Evolutionary conservation across 2,329 filamentous ascomycete genomes (phyloP).

Genomic region (Clathrospora elynae): DNA sequence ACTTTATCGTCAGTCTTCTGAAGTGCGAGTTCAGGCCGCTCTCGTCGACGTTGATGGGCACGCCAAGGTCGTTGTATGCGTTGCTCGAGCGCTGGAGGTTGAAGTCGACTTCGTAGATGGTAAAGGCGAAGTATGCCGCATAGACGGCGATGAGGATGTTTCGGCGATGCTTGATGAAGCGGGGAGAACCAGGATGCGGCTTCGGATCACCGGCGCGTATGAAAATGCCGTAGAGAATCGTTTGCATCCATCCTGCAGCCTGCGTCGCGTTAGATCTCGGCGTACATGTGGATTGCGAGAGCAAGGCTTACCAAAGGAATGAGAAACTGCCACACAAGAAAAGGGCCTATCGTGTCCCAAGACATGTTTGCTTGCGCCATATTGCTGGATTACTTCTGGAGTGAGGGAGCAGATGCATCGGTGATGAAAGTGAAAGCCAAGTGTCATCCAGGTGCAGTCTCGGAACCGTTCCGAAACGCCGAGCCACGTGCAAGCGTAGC

Average conservation of each 20-base stretch:
- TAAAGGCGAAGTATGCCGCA: slow-evolving; percentile 83
- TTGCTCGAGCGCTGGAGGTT: slow-evolving; percentile 72
- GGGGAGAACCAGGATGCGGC: slow-evolving; percentile 69
- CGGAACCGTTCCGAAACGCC: slow-evolving; percentile 14
- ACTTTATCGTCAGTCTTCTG: slow-evolving; percentile 65
- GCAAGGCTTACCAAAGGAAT: slow-evolving; percentile 35
- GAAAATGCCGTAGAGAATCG: slow-evolving; percentile 82
- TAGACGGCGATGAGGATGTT: slow-evolving; percentile 85
- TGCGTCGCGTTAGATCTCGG: slow-evolving; percentile 25
- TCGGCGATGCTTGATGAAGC: slow-evolving; percentile 74
- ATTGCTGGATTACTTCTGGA: slow-evolving; percentile 3
- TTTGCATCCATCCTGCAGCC: slow-evolving; percentile 61
- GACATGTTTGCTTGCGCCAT: slow-evolving; percentile 36
- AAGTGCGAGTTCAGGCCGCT: slow-evolving; percentile 83
- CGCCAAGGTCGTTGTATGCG: slow-evolving; percentile 78
- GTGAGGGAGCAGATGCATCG: not conserved
- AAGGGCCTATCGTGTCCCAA: slow-evolving; percentile 39
- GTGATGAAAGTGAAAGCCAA: slow-evolving; percentile 12
- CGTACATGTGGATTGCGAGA: not conserved
- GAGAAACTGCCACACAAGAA: slow-evolving; percentile 45
- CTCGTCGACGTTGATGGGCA: slow-evolving; percentile 71
- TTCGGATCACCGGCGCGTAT: slow-evolving; percentile 88
- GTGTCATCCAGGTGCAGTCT: slow-evolving; percentile 11
- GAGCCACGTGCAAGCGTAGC: slow-evolving; percentile 9
- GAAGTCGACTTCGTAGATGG: slow-evolving; percentile 88